Percentiles rank a stretch among this genome's conserved stretches.
Evolutionary conservation across 139 green algal genomes (phyloP).

Genomic region (Penium margaritaceum): DNA sequence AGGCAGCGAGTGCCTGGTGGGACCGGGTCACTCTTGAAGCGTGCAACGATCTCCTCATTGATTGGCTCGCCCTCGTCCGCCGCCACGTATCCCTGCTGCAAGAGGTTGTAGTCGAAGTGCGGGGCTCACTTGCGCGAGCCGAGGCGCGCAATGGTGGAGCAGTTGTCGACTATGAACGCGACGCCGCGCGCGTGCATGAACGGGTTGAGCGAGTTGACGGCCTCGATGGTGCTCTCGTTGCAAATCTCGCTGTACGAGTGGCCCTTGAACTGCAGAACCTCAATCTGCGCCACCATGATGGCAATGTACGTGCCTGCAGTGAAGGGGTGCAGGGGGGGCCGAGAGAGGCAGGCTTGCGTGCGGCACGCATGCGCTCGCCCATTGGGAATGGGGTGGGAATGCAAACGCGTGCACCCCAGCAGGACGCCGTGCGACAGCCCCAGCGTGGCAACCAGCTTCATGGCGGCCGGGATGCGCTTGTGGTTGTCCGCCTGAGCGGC

Average conservation of each 20-base stretch:
- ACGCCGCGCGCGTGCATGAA: slow-evolving; percentile 98
- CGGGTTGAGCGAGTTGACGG: slow-evolving; percentile 93
- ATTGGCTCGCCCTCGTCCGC: slow-evolving; percentile 40
- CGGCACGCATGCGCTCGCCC: slow-evolving; percentile 71
- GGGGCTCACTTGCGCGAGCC: slow-evolving; percentile 93
- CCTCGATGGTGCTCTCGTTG: slow-evolving; percentile 97
- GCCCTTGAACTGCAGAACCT: slow-evolving; percentile 82
- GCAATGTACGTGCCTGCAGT: slow-evolving; percentile 92
- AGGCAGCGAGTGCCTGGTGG: slow-evolving; percentile 73
- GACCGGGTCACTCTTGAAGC: slow-evolving; percentile 52
- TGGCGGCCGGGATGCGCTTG: slow-evolving; percentile 81
- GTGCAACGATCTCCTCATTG: slow-evolving; percentile 39
- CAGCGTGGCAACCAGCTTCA: slow-evolving; percentile 93
- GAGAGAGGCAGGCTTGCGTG: slow-evolving; percentile 49
- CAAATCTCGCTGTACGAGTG: slow-evolving; percentile 96
- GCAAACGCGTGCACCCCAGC: too few relatives aligned
- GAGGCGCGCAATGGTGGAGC: slow-evolving; percentile 94
- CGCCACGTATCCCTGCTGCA: slow-evolving; percentile 59
- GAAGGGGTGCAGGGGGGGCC: slow-evolving; percentile 93
- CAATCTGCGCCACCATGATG: slow-evolving; percentile 91
- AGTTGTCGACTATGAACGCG: slow-evolving; percentile 99
- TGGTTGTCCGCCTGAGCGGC: slow-evolving; percentile 92
- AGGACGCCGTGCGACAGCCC: slow-evolving; percentile 97
- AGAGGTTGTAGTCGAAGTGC: slow-evolving; percentile 92
- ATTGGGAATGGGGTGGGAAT: too few relatives aligned